Base-by-base conservation (phyloP, 202 grass and related monocot species). In the Panicum hallii region DNA sequence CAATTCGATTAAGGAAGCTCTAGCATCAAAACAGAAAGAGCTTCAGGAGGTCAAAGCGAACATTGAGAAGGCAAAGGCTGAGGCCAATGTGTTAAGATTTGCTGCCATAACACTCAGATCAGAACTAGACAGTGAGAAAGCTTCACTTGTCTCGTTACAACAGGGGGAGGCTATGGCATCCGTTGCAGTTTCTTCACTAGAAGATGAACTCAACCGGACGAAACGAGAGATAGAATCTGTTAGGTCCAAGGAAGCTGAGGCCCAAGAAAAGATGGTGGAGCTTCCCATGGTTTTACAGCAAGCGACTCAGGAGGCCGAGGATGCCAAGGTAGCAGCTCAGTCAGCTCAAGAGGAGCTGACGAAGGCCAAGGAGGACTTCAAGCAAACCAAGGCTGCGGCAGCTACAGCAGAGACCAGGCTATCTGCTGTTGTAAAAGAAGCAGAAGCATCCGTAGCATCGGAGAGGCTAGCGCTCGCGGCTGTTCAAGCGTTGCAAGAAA, bases 231-330 rank as follows among this genome's bases (percentile, higher is more conserved):
- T 98, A 63, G 96, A 98, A 78, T 75, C 72, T 70, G 86, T 95
- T 45, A 79, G 75, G 62, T 85, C 77, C 45, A 98, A 94, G 71
- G 96, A 98, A 88, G 84, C 79, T 92, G 86, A 78, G 89, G 86
- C 91, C 11, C 89, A 92, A 90, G 88, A 89, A 70, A 92, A 86
- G 63, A 90, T 88, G 88, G 78, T 88, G 71, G 83, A 94, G 67
- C 91, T 98, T 61, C 89, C 93, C 42, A 94, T 84, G 63, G 87
- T 98, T 75, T 90, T 98, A 43, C 96, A 93, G 82, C 48, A 94
- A 81, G 89, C 93, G 42, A 82, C 89, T 69, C 73, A 95, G 77
- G 93, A 95, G 74, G 96, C 91, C 15, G 91, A 98, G 79, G 83
- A 92, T 1, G 86, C 89, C 1, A 98, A 95, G 80, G 84, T 79